Conservation (phyloP, 2,329 filamentous ascomycete species). For the Rhynchosporium secalis region DNA sequence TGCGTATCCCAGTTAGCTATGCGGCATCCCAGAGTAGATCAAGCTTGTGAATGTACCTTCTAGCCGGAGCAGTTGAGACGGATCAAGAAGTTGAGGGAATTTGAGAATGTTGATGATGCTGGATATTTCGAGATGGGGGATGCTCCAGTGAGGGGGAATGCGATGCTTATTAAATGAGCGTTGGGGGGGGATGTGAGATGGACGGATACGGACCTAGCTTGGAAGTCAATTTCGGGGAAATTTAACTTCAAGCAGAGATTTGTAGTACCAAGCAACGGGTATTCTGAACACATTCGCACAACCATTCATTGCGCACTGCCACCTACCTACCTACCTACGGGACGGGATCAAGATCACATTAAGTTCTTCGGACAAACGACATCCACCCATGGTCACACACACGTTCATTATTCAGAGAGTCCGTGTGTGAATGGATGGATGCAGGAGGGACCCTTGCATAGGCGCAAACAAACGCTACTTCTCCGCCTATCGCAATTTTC, state of each 20-base stretch:
- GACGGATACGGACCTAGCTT: neutral
- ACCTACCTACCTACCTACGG: constrained; percentile 1
- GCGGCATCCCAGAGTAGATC: constrained; percentile 6
- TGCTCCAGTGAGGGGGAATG: neutral
- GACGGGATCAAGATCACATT: constrained; percentile 15
- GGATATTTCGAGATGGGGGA: neutral
- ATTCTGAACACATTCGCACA: constrained; percentile 10
- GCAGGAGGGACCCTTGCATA: too few relatives aligned
- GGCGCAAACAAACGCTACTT: too few relatives aligned
- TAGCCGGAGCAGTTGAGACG: neutral
- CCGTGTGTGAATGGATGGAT: too few relatives aligned
- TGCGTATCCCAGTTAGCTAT: constrained; percentile 5
- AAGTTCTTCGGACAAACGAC: constrained; percentile 11
- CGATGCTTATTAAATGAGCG: constrained; percentile 17
- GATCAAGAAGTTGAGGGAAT: constrained; percentile 8
- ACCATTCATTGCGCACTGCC: neutral
- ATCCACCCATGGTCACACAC: constrained; percentile 9
- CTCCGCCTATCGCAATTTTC: neutral
- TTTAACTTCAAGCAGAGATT: too few relatives aligned
- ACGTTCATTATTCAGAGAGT: neutral
- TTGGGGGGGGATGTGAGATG: neutral
- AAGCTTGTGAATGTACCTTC: constrained; percentile 1
- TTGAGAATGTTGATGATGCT: constrained; percentile 13
- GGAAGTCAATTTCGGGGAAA: constrained; percentile 2
- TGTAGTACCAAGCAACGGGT: constrained; percentile 1